phyloP scores from a whole-genome alignment of 2,329 filamentous ascomycete species.

The Epichloe gansuensis region DNA sequence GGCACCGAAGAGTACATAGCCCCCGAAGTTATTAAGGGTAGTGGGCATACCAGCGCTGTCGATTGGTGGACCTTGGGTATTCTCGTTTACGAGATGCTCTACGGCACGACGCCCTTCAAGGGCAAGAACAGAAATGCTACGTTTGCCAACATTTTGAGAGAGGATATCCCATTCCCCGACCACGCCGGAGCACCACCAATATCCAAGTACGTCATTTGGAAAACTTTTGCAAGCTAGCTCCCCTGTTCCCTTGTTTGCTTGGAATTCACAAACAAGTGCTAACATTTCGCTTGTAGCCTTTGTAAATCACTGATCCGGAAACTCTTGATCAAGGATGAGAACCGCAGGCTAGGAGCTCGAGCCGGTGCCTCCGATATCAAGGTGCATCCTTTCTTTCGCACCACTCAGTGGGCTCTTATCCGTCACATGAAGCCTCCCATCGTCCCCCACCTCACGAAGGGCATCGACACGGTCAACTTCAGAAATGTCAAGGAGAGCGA shows the following conservation, averaged over 20 bases:
- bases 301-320: slow-evolving; percentile 97
- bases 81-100: slow-evolving; percentile 97
- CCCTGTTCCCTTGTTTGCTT: not conserved
- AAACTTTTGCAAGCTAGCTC: too few relatives aligned
- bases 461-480: slow-evolving; percentile 92
- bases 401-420: slow-evolving; percentile 91
- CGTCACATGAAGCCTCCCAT: slow-evolving; percentile 97
- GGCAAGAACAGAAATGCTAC: slow-evolving; percentile 97
- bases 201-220: slow-evolving; percentile 59
- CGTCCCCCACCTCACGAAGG: slow-evolving; percentile 79
- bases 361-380: slow-evolving; percentile 97
- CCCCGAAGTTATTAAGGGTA: slow-evolving; percentile 96
- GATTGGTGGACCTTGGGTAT: slow-evolving; percentile 99
- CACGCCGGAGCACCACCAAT: slow-evolving; percentile 72
- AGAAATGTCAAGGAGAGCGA: slow-evolving; percentile 95
- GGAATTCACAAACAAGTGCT: not conserved
- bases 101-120: slow-evolving; percentile 97
- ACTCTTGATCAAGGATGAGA: slow-evolving; percentile 94
- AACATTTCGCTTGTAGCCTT: slow-evolving; percentile 41
- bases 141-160: slow-evolving; percentile 90
- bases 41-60: slow-evolving; percentile 93
- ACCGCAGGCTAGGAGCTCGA: slow-evolving; percentile 79
- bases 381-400: slow-evolving; percentile 86
- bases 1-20: slow-evolving; percentile 98
- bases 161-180: slow-evolving; percentile 94